A percentile compares a stretch with the other conserved stretches of the same genome.
Conservation (phyloP, 257 asterid species). For the Ilex asprella region DNA sequence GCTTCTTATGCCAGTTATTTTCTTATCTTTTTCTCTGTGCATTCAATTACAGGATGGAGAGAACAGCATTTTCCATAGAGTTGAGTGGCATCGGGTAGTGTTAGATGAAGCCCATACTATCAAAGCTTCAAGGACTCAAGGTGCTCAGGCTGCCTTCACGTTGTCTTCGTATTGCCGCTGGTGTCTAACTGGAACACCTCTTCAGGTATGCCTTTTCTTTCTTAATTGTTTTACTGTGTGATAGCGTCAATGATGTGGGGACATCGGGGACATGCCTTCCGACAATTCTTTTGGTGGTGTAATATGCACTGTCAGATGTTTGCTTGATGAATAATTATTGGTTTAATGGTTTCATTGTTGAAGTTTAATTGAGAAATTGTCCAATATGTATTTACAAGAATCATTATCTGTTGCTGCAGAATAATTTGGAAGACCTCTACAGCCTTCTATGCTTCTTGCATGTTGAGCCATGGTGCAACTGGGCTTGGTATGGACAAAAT, state of each 20-base stretch:
- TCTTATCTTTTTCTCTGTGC: background rate
- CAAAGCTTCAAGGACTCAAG: conserved; percentile 57
- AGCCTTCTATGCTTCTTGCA: conserved; percentile 86
- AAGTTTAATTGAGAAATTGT: background rate
- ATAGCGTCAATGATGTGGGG: background rate
- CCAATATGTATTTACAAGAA: background rate
- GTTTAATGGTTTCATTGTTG: no score
- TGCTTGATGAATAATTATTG: no score
- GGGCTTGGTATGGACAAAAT: conserved; percentile 64
- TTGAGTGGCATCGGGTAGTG: conserved; percentile 83
- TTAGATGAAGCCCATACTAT: conserved; percentile 89
- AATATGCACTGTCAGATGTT: background rate
- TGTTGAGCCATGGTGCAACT: conserved; percentile 94
- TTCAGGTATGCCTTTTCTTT: conserved; percentile 47
- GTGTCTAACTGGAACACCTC: conserved; percentile 94
- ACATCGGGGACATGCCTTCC: background rate
- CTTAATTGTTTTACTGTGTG: background rate
- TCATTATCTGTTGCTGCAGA: conserved; percentile 38
- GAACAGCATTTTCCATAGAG: conserved; percentile 64
- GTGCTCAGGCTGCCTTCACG: conserved; percentile 71
- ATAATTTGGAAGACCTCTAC: conserved; percentile 71
- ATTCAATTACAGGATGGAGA: conserved; percentile 30
- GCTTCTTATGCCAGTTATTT: no score
- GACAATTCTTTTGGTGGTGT: background rate
- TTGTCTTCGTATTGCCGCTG: conserved; percentile 69